Evolutionary conservation across 1,284 basidiomycete genomes (phyloP), one percentile per base, ranked within the genome.

Genomic region (Apiotrichum siamense): DNA sequence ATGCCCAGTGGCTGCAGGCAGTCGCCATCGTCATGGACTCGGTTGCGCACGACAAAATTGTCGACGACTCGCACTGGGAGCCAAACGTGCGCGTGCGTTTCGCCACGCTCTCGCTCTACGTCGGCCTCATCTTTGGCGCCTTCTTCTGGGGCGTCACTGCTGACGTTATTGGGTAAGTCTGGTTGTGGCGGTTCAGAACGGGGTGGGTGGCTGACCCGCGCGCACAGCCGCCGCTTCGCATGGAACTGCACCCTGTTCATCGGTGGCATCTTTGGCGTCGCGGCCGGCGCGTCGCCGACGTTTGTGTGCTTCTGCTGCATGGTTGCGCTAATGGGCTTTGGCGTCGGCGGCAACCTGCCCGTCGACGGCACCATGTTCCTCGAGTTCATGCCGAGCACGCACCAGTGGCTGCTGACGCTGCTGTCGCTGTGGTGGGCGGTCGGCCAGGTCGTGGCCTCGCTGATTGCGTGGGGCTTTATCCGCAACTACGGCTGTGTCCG

Each of bases 351-450:
- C 55, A 83, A 82, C 46, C 63, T 81, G 17, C 81, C 79, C 3
- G 80, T 81, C 20, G 80, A 82, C 59, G 80, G 80, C 44, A 79
- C 79, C 9, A 69, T 82, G 43, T 82, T 78, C 63, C 73, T 83
- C 43, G 81, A 83, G 61, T 78, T 80, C 56, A 72, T 81, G 35
- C 81, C 81, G 1, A 67, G 75, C 44, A 76, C 75, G 12, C 75
- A 81, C 52, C 80, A 83, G 76, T 83, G 80, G 78, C 78, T 81
- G 32, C 69, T 84, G 39, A 84, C 82, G 0, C 72, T 84, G n/a
- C 76, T 84, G 1, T 82, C 81, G 10, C 76, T 79, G 25, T 84
- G 81, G 78, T 85, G 83, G 83, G 80, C 80, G 17, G 61, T 83
- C 21, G 83, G 83, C 9, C 63, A 66, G 52, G 61, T 67, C 32